Evolutionary conservation across 2,329 filamentous ascomycete genomes (phyloP).

Genomic region (Penicillium sp.): DNA sequence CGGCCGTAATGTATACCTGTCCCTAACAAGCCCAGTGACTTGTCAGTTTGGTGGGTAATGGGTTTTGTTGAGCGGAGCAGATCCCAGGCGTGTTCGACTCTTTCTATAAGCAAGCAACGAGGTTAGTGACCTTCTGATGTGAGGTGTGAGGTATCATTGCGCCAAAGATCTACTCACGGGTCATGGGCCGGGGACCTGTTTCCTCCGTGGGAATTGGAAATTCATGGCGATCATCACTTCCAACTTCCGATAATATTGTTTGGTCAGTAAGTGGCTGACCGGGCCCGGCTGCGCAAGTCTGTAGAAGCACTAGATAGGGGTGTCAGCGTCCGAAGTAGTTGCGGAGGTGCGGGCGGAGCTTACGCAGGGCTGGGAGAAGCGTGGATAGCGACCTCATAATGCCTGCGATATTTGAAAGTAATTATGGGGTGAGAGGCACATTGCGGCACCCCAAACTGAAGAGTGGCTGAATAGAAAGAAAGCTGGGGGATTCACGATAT

Average conservation of each 20-base stretch:
- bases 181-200: conserved; percentile 24
- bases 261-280: conserved; percentile 23
- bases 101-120: conserved; percentile 24
- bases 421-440: conserved; percentile 32
- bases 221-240: conserved; percentile 20
- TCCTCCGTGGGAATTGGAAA: conserved; percentile 25
- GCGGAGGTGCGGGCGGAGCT: conserved; percentile 18
- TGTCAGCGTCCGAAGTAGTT: conserved; percentile 23
- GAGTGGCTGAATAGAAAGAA: conserved; percentile 1
- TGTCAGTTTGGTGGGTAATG: conserved; percentile 34
- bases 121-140: conserved; percentile 7
- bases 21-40: conserved; percentile 61
- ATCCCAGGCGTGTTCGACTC: conserved; percentile 34
- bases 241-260: conserved; percentile 17
- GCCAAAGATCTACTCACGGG: conserved; percentile 28
- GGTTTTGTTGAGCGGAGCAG: conserved; percentile 33
- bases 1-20: conserved; percentile 63
- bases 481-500: conserved; percentile 10
- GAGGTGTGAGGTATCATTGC: background rate
- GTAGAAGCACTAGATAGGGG: conserved; percentile 33
- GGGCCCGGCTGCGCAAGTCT: conserved; percentile 31
- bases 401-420: conserved; percentile 23
- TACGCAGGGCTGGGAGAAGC: conserved; percentile 39
- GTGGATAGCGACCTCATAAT: conserved; percentile 40
- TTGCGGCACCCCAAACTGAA: conserved; percentile 29